Conservation (phyloP, 176 grass and related monocot genomes). For the Hyparrhenia diplandra region DNA sequence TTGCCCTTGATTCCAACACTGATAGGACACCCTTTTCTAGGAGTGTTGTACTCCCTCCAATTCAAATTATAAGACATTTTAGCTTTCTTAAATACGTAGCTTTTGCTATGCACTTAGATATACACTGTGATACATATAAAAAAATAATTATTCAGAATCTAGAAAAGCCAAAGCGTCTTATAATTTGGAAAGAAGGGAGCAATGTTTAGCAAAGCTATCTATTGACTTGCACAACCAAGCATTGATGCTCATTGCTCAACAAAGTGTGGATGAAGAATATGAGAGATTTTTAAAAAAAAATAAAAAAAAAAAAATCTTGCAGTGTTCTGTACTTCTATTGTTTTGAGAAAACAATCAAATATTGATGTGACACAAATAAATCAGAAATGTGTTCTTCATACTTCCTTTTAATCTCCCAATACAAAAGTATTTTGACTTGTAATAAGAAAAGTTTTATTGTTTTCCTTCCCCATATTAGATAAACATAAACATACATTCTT, state of each 20-base stretch:
- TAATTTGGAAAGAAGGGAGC: too few relatives aligned
- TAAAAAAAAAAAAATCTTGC: not conserved
- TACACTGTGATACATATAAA: too few relatives aligned
- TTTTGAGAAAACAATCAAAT: not conserved
- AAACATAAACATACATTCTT: not conserved
- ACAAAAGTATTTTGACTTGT: not conserved
- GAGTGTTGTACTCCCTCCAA: too few relatives aligned
- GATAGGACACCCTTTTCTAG: not conserved
- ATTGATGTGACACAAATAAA: not conserved
- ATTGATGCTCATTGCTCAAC: not conserved
- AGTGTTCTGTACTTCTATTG: not conserved
- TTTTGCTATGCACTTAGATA: too few relatives aligned
- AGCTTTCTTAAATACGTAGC: too few relatives aligned
- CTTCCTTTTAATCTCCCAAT: not conserved
- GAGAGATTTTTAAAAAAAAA: too few relatives aligned
- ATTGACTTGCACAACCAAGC: not conserved
- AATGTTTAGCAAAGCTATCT: not conserved
- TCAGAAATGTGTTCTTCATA: not conserved
- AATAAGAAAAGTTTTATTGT: not conserved
- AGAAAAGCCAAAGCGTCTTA: too few relatives aligned
- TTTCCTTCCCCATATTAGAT: not conserved
- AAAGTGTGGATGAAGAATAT: not conserved
- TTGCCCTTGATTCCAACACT: not conserved
- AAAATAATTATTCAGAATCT: too few relatives aligned
- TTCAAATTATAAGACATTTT: too few relatives aligned